Evolutionary conservation across 306 rosid genomes (phyloP), one percentile per base, ranked within the genome.

Genomic region (Alnus glutinosa): DNA sequence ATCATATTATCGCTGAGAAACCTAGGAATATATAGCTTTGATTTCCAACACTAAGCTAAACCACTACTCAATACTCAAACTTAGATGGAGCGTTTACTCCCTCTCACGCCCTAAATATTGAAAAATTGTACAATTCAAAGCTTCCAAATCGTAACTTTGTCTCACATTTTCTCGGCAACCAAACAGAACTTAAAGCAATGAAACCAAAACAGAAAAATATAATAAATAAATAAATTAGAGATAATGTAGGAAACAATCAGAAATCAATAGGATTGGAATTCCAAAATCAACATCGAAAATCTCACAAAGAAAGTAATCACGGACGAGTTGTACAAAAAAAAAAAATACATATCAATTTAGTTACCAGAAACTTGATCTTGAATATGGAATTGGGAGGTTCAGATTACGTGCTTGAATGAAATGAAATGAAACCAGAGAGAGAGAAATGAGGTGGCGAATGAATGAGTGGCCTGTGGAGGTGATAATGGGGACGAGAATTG

Each of bases 401-500:
- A 54, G 59, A 54, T 16, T 18, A 54, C 0, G 23, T 16, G 28
- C n/a, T 18, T 54, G 59, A 18, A 54, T 16, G 58, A 54, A 54
- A 54, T 23, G 19, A 18, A 54, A 18, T 10, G n/a, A 18, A 54
- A 54, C 5, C 8, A 47, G 74, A 30, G 28, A 28, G 77, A 8
- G 8, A 59, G 72, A 34, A 72, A 71, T 51, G 9, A 16, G 19
- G 30, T 39, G 30, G 50, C 23, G 28, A 14, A 3, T 37, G 32
- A 67, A 18, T 39, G 71, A 67, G 49, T 16, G 71, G 71, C 28
- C n/a, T 30, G 70, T 7, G 71, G 13, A 72, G 78, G 19, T 55
- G 81, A 81, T 49, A 42, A 78, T 47, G 37, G 63, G 63, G 54
- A 57, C 44, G 75, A 81, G 82, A 84, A 86, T 77, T 44, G 78